Percentiles rank a stretch among this genome's conserved stretches.
These are phyloP conservation scores for Barnettozyma siamensis DNA, from an alignment of 805 yeast genomes.

Conservation along the genomic window DNA sequence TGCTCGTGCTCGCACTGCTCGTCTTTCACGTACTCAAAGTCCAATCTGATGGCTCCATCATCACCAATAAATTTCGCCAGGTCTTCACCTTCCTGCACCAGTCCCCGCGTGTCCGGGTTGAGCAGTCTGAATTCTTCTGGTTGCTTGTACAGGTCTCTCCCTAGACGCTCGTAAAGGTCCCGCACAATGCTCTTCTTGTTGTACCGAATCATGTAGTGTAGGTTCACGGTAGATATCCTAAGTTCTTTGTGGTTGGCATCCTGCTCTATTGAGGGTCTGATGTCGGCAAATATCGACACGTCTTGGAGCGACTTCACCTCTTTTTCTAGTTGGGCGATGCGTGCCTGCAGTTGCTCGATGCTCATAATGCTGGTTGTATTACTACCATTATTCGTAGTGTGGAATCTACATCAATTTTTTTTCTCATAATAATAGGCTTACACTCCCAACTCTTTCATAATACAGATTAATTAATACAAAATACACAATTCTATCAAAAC, in stretches of 20 bases:
- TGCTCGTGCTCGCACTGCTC: conserved; percentile 7
- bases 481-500: too few relatives aligned
- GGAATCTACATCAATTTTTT: too few relatives aligned
- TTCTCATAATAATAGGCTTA: too few relatives aligned
- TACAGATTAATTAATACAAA: too few relatives aligned
- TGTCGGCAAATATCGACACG: conserved; percentile 22
- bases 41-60: conserved; percentile 14
- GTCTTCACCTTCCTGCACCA: conserved; percentile 14
- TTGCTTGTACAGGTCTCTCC: conserved; percentile 5
- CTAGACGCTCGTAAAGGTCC: too few relatives aligned
- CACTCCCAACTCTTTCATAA: too few relatives aligned
- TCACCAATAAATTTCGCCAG: conserved; percentile 11
- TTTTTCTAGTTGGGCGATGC: conserved; percentile 15
- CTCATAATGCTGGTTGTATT: not conserved
- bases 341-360: conserved; percentile 8
- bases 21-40: conserved; percentile 15
- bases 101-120: conserved; percentile 16
- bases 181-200: conserved; percentile 13
- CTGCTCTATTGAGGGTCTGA: conserved; percentile 20
- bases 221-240: conserved; percentile 16
- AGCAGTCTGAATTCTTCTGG: conserved; percentile 15
- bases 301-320: conserved; percentile 20
- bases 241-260: conserved; percentile 13
- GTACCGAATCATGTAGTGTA: conserved; percentile 15
- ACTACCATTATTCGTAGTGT: too few relatives aligned